Evolutionary conservation across 1,284 basidiomycete genomes (phyloP).

Genomic region (Austropuccinia psidii): DNA sequence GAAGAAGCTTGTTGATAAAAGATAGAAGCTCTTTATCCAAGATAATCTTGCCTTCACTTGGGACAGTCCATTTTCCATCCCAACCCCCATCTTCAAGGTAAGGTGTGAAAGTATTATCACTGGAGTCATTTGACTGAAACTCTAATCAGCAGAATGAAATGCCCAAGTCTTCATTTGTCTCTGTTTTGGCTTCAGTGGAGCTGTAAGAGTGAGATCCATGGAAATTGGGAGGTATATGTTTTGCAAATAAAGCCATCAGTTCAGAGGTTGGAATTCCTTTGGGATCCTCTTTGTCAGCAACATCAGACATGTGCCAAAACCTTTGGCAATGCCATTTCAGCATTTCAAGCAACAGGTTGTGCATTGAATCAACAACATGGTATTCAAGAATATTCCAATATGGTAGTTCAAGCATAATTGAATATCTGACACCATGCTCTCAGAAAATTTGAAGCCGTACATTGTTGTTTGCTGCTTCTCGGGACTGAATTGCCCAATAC

Average conservation of each 20-base stretch:
- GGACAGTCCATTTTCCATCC: conserved; percentile 3
- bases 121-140: not conserved
- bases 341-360: not conserved
- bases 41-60: conserved; percentile 13
- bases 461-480: not conserved
- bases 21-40: not conserved
- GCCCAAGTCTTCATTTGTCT: too few relatives aligned
- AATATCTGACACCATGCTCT: not conserved
- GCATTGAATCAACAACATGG: conserved; percentile 9
- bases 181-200: too few relatives aligned
- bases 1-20: conserved; percentile 3
- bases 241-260: not conserved
- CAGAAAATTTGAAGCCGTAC: not conserved
- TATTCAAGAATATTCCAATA: not conserved
- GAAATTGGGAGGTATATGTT: too few relatives aligned
- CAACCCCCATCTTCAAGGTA: not conserved
- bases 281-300: not conserved
- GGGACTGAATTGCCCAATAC: not conserved
- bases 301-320: not conserved
- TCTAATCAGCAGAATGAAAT: too few relatives aligned
- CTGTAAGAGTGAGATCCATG: too few relatives aligned
- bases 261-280: not conserved
- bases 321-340: not conserved
- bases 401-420: not conserved
- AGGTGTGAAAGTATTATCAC: conserved; percentile 9